Percentiles rank a stretch among this genome's conserved stretches.
Conservation (phyloP, 306 rosid species). For the Cucumis melo region DNA sequence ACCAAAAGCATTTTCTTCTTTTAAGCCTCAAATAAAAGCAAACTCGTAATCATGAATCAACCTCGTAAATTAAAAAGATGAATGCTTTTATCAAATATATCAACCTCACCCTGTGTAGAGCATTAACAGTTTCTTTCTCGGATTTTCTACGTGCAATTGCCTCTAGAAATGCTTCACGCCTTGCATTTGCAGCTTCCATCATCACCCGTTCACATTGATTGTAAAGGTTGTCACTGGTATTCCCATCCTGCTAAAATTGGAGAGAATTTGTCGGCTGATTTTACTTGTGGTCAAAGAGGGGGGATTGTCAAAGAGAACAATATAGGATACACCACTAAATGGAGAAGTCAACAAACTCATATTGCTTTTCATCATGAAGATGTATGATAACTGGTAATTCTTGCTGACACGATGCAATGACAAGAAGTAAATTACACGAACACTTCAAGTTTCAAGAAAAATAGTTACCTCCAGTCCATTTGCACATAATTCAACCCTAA, state of each 20-base stretch:
- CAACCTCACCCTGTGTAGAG: conserved; percentile 42
- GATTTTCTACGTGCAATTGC: conserved; percentile 45
- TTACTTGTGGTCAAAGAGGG: neutral
- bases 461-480: conserved; percentile 16
- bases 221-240: conserved; percentile 34
- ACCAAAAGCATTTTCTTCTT: neutral
- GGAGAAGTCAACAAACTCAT: neutral
- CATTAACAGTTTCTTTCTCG: conserved; percentile 53
- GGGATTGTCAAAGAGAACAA: neutral
- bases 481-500: conserved; percentile 20
- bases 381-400: neutral
- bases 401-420: conserved; percentile 50
- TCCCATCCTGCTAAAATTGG: conserved; percentile 48
- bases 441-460: neutral
- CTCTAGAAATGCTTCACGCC: conserved; percentile 42
- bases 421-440: conserved; percentile 18
- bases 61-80: conserved; percentile 1
- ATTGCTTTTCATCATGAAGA: neutral
- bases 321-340: neutral
- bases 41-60: neutral
- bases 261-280: neutral
- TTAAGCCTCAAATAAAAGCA: neutral
- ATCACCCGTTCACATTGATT: conserved; percentile 49
- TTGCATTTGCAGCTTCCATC: conserved; percentile 55
- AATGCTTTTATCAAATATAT: conserved; percentile 1